Percentiles rank a stretch among this genome's conserved stretches.
Conservation (phyloP, 208 protist genomes). For the Porcisia deanei region DNA sequence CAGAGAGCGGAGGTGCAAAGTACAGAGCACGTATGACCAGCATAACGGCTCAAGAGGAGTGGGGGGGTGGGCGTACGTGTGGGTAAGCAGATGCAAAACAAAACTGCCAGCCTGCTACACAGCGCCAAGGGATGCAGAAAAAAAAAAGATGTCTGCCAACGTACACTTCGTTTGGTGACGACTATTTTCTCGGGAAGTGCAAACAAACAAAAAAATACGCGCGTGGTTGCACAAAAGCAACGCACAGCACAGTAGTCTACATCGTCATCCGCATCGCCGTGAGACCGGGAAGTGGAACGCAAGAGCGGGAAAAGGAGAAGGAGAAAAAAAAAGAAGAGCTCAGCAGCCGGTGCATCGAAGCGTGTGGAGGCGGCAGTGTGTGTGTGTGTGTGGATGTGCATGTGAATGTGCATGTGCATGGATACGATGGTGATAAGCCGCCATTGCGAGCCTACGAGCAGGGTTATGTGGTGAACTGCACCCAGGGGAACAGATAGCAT, state of each 20-base stretch:
- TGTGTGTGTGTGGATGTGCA: no score
- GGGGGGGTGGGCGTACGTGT: no score
- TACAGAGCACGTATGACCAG: no score
- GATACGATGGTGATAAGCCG: background rate
- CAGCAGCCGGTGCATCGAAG: background rate
- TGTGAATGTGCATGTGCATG: background rate
- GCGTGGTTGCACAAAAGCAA: background rate
- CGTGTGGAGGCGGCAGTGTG: background rate
- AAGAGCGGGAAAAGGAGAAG: background rate
- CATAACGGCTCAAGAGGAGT: no score
- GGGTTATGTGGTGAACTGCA: background rate
- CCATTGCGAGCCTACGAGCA: background rate
- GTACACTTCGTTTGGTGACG: no score
- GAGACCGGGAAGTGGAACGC: background rate
- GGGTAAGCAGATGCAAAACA: no score
- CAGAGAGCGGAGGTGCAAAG: no score
- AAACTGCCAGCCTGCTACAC: no score
- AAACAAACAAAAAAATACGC: background rate
- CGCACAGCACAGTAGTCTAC: background rate
- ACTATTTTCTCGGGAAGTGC: no score
- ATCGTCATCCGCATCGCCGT: constrained; percentile 2
- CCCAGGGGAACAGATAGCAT: background rate
- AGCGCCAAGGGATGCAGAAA: no score
- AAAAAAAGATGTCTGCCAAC: no score
- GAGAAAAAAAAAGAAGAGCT: background rate